A percentile compares a stretch with the other conserved stretches of the same genome.
These are phyloP conservation scores for Paraphoma sp. DNA, from an alignment of 2,329 filamentous ascomycete species.

Conservation along the genomic window DNA sequence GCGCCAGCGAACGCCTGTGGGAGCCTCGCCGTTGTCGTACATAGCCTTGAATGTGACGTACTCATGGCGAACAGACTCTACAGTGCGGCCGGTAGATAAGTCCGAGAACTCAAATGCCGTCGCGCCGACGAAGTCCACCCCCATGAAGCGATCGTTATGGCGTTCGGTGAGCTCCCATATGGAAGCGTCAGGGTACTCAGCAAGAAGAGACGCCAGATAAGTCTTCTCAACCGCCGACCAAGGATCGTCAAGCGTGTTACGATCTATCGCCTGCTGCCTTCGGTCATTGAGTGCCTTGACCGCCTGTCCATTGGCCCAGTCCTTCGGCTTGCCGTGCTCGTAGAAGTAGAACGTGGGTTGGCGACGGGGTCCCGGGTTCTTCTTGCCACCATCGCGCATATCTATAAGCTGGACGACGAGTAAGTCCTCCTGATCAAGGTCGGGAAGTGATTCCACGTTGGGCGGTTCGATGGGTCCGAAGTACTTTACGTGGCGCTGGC, in stretches of 20 bases:
- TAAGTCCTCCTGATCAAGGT: conserved; percentile 28
- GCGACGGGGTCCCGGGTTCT: conserved; percentile 22
- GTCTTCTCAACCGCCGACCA: conserved; percentile 28
- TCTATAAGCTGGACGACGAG: conserved; percentile 35
- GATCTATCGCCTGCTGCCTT: conserved; percentile 29
- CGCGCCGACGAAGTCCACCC: conserved; percentile 10
- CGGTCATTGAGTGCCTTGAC: conserved; percentile 38
- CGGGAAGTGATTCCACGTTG: conserved; percentile 1
- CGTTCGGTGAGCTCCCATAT: conserved; percentile 34
- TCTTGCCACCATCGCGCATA: conserved; percentile 26
- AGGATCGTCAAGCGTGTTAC: conserved; percentile 19
- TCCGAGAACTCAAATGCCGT: conserved; percentile 12
- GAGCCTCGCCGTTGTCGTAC: conserved; percentile 27
- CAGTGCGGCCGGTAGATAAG: conserved; percentile 27
- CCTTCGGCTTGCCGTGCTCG: conserved; percentile 23
- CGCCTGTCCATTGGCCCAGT: conserved; percentile 29
- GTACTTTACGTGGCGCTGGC: conserved; percentile 16
- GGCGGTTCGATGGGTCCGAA: conserved; percentile 11
- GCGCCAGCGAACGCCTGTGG: conserved; percentile 8
- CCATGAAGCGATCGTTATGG: conserved; percentile 30
- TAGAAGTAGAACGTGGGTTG: conserved; percentile 19
- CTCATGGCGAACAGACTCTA: conserved; percentile 35
- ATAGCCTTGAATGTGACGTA: conserved; percentile 28
- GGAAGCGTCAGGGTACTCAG: conserved; percentile 21
- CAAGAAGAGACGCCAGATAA: conserved; percentile 21